A percentile compares a stretch with the other conserved stretches of the same genome.
These are phyloP conservation scores for Fusarium devonianum DNA, from an alignment of 2,329 filamentous ascomycete genomes.

Conservation along the genomic window DNA sequence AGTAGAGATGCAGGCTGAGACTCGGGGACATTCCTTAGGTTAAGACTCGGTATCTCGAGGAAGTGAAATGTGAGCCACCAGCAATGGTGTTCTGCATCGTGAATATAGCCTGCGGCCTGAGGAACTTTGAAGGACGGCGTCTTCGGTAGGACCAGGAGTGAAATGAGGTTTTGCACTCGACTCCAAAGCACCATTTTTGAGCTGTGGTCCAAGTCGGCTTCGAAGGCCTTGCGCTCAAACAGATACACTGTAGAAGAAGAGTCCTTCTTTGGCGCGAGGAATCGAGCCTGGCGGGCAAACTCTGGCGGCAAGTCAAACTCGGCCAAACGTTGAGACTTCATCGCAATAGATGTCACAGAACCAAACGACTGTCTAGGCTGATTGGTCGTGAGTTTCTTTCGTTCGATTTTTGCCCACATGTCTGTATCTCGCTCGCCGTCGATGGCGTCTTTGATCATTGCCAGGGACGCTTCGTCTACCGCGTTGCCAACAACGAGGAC, in stretches of 20 bases:
- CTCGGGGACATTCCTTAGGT: too few relatives aligned
- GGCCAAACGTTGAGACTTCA: not conserved
- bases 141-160: not conserved
- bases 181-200: constrained; percentile 1
- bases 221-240: not conserved
- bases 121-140: not conserved
- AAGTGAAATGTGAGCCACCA: constrained; percentile 8
- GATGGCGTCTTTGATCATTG: constrained; percentile 1
- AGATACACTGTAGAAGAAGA: not conserved
- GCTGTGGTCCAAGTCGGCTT: not conserved
- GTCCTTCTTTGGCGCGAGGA: not conserved
- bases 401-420: not conserved
- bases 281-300: not conserved
- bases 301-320: not conserved
- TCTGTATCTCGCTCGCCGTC: not conserved
- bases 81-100: not conserved
- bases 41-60: not conserved
- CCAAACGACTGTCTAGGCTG: not conserved
- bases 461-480: not conserved
- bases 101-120: not conserved
- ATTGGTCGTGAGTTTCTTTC: not conserved
- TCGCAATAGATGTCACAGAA: not conserved
- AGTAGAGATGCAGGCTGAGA: not conserved
- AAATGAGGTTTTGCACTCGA: constrained; percentile 5
- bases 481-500: not conserved